Evolutionary conservation across 2,329 filamentous ascomycete species (phyloP).

Genomic region (Claviceps cyperi): DNA sequence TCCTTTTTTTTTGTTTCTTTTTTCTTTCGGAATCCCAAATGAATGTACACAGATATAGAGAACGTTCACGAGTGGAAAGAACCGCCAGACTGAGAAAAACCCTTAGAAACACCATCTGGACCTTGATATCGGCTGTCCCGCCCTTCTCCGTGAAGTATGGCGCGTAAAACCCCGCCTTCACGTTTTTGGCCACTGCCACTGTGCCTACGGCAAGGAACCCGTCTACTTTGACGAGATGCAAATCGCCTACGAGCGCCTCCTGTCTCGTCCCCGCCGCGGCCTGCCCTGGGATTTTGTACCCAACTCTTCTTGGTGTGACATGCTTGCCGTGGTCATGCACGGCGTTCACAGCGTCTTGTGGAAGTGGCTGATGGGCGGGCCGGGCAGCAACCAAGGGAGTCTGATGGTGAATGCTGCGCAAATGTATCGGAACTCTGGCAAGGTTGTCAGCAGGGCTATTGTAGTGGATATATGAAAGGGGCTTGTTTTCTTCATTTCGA

Average conservation of each 20-base stretch:
- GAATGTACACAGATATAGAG: no score
- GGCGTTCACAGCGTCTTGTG: conserved; percentile 34
- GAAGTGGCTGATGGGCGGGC: conserved; percentile 42
- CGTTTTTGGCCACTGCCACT: conserved; percentile 78
- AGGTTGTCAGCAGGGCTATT: conserved; percentile 26
- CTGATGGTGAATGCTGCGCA: conserved; percentile 44
- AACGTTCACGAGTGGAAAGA: no score
- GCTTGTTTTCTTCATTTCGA: background rate
- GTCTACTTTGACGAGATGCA: conserved; percentile 66
- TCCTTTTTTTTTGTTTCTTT: background rate
- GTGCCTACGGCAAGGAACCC: conserved; percentile 52
- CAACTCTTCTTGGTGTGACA: conserved; percentile 30
- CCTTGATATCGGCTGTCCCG: conserved; percentile 54
- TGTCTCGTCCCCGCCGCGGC: conserved; percentile 28
- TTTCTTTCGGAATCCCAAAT: background rate
- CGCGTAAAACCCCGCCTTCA: conserved; percentile 61
- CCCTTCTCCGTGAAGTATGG: conserved; percentile 58
- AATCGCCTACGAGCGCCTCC: conserved; percentile 52
- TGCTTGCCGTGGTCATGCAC: conserved; percentile 27
- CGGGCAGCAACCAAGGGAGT: conserved; percentile 32
- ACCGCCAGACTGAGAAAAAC: background rate
- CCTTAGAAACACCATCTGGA: conserved; percentile 51
- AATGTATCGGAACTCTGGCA: conserved; percentile 38
- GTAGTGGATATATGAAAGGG: conserved; percentile 19
- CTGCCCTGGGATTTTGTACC: conserved; percentile 32